Evolutionary conservation across 2,329 filamentous ascomycete species (phyloP).

Genomic region (Botrytis galanthina): DNA sequence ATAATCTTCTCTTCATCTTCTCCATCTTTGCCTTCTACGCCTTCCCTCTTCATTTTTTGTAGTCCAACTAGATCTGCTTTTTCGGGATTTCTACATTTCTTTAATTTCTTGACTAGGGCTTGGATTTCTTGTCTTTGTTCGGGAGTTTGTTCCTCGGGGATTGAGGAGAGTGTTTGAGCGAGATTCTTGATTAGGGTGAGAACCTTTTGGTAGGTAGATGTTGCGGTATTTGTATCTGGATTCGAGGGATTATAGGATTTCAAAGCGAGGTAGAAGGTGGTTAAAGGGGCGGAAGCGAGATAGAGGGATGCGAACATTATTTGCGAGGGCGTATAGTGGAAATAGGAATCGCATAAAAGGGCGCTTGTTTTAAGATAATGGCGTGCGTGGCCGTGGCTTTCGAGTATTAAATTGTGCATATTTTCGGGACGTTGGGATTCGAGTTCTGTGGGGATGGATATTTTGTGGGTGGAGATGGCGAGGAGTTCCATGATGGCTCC

Average conservation of each 20-base stretch:
- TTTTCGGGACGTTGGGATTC: conserved; percentile 24
- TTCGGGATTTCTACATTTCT: conserved; percentile 70
- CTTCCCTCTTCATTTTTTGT: conserved; percentile 56
- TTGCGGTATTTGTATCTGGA: conserved; percentile 3
- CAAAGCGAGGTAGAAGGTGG: conserved; percentile 35
- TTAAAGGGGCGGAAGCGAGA: conserved; percentile 67
- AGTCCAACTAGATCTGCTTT: conserved; percentile 69
- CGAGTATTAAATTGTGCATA: conserved; percentile 46
- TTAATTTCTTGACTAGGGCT: conserved; percentile 66
- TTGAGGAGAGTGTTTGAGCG: conserved; percentile 1
- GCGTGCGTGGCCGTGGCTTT: conserved; percentile 71
- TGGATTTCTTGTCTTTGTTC: conserved; percentile 50
- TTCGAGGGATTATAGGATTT: conserved; percentile 31
- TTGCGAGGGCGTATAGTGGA: conserved; percentile 90
- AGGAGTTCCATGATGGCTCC: conserved; percentile 79
- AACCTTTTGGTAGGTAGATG: conserved; percentile 8
- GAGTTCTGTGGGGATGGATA: conserved; percentile 10
- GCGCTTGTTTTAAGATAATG: conserved; percentile 75
- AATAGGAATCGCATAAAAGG: conserved; percentile 91
- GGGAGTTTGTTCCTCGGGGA: conserved; percentile 26
- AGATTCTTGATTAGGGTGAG: not conserved
- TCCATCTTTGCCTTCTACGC: conserved; percentile 27
- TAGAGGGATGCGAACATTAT: conserved; percentile 83
- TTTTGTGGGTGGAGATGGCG: conserved; percentile 12
- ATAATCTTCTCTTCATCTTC: conserved; percentile 33